Conservation (phyloP, 2,329 filamentous ascomycete genomes). For the Capronia americana region DNA sequence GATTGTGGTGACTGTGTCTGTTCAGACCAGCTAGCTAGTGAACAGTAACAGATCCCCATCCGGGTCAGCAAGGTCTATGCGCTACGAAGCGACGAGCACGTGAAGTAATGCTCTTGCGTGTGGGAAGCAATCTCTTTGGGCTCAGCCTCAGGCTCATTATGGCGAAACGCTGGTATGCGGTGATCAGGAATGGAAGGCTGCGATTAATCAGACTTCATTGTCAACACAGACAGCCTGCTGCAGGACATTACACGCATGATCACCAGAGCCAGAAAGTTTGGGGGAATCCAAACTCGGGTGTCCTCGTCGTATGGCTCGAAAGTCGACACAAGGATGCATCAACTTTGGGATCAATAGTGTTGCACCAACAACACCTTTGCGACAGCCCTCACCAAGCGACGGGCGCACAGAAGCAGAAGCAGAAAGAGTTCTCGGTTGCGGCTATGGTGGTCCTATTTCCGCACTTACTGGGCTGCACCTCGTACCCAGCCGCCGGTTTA, state of each 20-base stretch:
- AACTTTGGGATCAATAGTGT: background rate
- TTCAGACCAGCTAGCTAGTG: background rate
- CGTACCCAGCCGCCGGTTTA: background rate
- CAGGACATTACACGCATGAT: background rate
- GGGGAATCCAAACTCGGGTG: background rate
- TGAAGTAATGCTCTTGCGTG: background rate
- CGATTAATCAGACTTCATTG: background rate
- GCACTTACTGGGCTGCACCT: constrained; percentile 5
- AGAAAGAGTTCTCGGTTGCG: background rate
- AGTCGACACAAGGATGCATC: background rate
- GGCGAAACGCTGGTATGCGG: background rate
- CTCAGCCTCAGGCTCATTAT: background rate
- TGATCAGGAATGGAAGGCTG: background rate
- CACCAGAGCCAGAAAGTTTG: background rate
- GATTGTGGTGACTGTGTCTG: background rate
- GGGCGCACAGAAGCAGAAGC: background rate
- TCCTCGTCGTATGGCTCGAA: background rate
- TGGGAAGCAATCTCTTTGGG: background rate
- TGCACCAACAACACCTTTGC: background rate
- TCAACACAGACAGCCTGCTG: background rate
- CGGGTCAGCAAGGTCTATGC: background rate
- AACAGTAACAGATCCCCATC: background rate
- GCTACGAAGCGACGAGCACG: background rate
- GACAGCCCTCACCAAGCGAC: constrained; percentile 7
- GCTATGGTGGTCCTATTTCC: background rate